Evolutionary conservation across 192 early-diverging fungal genomes (phyloP).

Genomic region (Phycomyces blakesleeanus): DNA sequence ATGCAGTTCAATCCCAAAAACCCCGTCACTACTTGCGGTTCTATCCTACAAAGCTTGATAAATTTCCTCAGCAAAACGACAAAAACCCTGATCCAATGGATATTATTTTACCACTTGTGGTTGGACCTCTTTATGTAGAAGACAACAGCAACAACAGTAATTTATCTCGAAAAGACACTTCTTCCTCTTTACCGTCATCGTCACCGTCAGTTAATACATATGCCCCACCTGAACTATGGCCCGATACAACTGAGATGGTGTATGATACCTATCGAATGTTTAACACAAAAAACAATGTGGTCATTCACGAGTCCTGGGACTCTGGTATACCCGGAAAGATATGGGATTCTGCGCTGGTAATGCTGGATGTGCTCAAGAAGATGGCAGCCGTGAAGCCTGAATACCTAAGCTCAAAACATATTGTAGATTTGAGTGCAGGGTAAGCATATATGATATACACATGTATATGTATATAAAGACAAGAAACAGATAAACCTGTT

Average conservation of each 20-base stretch:
- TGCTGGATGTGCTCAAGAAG: constrained; percentile 33
- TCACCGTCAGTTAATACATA: no score
- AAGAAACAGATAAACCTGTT: neutral
- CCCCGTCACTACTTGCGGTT: constrained; percentile 11
- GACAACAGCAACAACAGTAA: no score
- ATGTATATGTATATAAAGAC: no score
- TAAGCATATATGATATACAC: no score
- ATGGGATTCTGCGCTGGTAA: constrained; percentile 48
- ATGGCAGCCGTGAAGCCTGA: constrained; percentile 13
- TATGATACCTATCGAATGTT: constrained; percentile 21
- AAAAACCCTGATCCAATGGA: constrained; percentile 9
- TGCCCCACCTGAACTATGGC: constrained; percentile 9
- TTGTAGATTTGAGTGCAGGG: constrained; percentile 49
- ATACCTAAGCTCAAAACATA: constrained; percentile 33
- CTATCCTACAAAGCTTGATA: neutral
- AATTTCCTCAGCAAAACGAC: constrained; percentile 15
- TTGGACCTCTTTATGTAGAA: constrained; percentile 14
- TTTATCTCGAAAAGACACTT: no score
- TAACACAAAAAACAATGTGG: constrained; percentile 5
- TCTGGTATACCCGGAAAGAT: constrained; percentile 44
- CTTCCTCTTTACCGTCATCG: no score
- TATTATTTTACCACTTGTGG: constrained; percentile 16
- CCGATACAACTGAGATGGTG: constrained; percentile 8
- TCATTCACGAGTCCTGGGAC: constrained; percentile 39
- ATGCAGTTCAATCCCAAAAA: neutral